Percentiles rank a stretch among this genome's conserved stretches.
phyloP scores from a whole-genome alignment of 2,329 filamentous ascomycete species.

The Lachnellula willkommii region DNA sequence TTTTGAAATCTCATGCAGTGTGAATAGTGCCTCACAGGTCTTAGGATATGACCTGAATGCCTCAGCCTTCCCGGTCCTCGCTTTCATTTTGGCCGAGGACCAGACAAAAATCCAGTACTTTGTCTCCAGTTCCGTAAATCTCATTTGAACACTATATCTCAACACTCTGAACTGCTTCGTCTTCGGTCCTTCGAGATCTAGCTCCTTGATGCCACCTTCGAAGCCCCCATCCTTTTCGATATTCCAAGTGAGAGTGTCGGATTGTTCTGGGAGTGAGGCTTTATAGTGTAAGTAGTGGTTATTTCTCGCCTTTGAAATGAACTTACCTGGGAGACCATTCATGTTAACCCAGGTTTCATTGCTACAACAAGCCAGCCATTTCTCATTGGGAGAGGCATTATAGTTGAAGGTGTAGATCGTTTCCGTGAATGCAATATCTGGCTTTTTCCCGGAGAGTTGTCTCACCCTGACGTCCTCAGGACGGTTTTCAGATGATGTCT shows the following conservation, averaged over 20 bases:
- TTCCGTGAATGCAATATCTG: neutral
- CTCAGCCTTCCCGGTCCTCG: neutral
- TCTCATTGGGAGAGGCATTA: neutral
- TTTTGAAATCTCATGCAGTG: neutral
- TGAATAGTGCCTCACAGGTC: neutral
- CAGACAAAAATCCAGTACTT: slow-evolving; percentile 6
- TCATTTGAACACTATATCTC: slow-evolving; percentile 4
- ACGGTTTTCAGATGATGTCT: neutral
- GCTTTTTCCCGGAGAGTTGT: neutral
- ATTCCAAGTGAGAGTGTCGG: slow-evolving; percentile 2
- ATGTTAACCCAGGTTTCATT: neutral
- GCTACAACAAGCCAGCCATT: neutral
- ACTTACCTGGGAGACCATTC: neutral
- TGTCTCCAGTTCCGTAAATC: neutral
- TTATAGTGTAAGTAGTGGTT: neutral
- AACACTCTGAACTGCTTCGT: neutral
- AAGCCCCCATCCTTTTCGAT: neutral
- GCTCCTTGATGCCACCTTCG: neutral
- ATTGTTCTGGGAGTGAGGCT: slow-evolving; percentile 3
- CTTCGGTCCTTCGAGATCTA: neutral
- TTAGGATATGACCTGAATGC: slow-evolving; percentile 3
- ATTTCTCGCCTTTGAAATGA: neutral
- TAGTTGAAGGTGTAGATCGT: slow-evolving; percentile 9
- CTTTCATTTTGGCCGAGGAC: slow-evolving; percentile 1
- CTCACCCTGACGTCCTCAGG: neutral